A percentile compares a stretch with the other conserved stretches of the same genome.
These are phyloP conservation scores for Aspergillus versicolor DNA, from an alignment of 2,329 filamentous ascomycete species.

Conservation along the genomic window DNA sequence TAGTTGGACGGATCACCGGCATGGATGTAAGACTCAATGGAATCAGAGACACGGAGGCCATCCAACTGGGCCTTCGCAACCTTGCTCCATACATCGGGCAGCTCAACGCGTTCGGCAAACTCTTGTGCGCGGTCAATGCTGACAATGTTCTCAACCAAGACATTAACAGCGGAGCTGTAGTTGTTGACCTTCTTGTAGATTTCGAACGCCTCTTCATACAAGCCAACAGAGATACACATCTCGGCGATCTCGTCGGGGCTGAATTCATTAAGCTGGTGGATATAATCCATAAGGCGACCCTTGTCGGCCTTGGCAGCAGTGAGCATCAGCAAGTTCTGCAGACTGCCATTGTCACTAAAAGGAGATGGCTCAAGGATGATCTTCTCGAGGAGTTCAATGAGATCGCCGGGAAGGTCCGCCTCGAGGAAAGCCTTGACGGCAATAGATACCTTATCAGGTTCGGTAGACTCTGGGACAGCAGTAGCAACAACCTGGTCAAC, in stretches of 20 bases:
- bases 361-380: slow-evolving; percentile 99
- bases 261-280: slow-evolving; percentile 85
- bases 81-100: slow-evolving; percentile 96
- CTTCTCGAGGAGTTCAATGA: slow-evolving; percentile 98
- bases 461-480: slow-evolving; percentile 86
- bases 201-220: slow-evolving; percentile 96
- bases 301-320: slow-evolving; percentile 97
- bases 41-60: slow-evolving; percentile 85
- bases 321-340: slow-evolving; percentile 94
- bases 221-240: slow-evolving; percentile 89
- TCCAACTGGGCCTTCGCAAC: slow-evolving; percentile 98
- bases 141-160: slow-evolving; percentile 93
- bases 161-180: slow-evolving; percentile 80
- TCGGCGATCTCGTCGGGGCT: slow-evolving; percentile 88
- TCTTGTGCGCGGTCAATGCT: slow-evolving; percentile 96
- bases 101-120: slow-evolving; percentile 90
- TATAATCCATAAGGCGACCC: slow-evolving; percentile 91
- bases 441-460: slow-evolving; percentile 91
- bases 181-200: slow-evolving; percentile 98
- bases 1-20: slow-evolving; percentile 92
- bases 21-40: slow-evolving; percentile 96
- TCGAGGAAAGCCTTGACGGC: slow-evolving; percentile 91
- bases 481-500: slow-evolving; percentile 96
- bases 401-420: slow-evolving; percentile 85
- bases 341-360: slow-evolving; percentile 94